These are phyloP conservation scores for Drechslerella dactyloides DNA, from an alignment of 2,329 filamentous ascomycete species.

Conservation along the genomic window DNA sequence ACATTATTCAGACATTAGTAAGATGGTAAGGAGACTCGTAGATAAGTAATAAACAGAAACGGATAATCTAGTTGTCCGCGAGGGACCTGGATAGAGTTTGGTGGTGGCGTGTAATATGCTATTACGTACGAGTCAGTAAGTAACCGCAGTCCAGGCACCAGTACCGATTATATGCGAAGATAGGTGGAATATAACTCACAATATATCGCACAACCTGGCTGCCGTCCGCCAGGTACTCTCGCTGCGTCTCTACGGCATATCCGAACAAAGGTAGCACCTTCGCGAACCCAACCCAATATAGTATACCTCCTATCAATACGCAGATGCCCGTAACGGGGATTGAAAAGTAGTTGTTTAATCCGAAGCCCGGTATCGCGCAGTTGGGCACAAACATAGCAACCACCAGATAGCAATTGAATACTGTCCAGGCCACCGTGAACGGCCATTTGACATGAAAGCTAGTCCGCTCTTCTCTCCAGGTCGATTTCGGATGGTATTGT, in stretches of 20 bases:
- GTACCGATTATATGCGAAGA: neutral
- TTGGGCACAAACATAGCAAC: conserved; percentile 66
- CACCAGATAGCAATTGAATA: conserved; percentile 64
- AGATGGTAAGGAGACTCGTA: neutral
- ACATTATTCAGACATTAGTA: neutral
- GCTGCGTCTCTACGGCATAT: conserved; percentile 44
- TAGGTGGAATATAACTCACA: conserved; percentile 11
- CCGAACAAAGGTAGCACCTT: conserved; percentile 62
- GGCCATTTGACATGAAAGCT: conserved; percentile 63
- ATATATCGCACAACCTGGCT: conserved; percentile 49
- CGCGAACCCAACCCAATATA: conserved; percentile 65
- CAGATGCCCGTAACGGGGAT: conserved; percentile 64
- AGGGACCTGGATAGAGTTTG: conserved; percentile 32
- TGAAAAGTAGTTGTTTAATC: conserved; percentile 63
- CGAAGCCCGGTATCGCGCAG: conserved; percentile 55
- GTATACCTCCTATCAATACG: conserved; percentile 62
- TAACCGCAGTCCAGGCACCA: neutral
- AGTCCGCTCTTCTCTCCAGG: conserved; percentile 58
- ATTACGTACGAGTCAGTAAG: neutral
- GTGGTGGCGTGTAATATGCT: conserved; percentile 45
- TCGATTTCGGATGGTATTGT: conserved; percentile 60
- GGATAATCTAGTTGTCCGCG: conserved; percentile 20
- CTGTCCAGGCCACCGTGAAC: conserved; percentile 62
- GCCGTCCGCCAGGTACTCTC: conserved; percentile 46
- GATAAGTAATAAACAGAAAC: neutral